Evolutionary conservation across 441 rosid genomes (phyloP).

Genomic region (Geranium incanum): DNA sequence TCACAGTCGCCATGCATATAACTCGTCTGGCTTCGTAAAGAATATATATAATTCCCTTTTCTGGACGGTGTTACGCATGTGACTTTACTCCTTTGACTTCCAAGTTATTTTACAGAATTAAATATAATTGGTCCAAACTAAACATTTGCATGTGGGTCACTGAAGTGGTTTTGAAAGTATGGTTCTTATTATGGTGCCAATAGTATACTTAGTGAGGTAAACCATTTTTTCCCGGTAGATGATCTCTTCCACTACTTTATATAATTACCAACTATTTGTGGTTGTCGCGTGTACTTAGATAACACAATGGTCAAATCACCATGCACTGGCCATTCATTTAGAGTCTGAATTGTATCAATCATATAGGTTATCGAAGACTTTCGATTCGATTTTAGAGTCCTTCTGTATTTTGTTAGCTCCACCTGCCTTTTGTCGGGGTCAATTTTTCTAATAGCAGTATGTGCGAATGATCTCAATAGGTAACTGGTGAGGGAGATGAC

Average conservation of each 20-base stretch:
- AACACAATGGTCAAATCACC: neutral
- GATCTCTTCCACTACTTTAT: neutral
- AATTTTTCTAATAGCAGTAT: too few species aligned
- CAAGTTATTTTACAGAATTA: too few species aligned
- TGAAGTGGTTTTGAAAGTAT: neutral
- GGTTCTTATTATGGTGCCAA: neutral
- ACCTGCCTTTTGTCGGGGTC: neutral
- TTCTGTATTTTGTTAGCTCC: neutral
- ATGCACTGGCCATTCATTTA: neutral
- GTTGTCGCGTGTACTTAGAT: neutral
- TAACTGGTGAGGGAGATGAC: conserved; percentile 87
- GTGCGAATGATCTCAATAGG: neutral
- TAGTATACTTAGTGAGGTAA: too few species aligned
- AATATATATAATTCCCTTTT: too few species aligned
- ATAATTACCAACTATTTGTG: neutral
- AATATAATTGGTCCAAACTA: neutral
- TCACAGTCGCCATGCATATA: too few species aligned
- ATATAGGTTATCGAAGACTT: too few species aligned
- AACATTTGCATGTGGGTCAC: neutral
- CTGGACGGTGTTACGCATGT: too few species aligned
- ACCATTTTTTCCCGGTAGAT: neutral
- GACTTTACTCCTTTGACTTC: too few species aligned
- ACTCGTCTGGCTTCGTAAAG: too few species aligned
- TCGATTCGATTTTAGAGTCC: neutral
- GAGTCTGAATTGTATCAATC: too few species aligned